Evolutionary conservation across 225 moss, liverwort and hornwort species (phyloP).

Genomic region (Bryoerythrophyllum caledonicum): DNA sequence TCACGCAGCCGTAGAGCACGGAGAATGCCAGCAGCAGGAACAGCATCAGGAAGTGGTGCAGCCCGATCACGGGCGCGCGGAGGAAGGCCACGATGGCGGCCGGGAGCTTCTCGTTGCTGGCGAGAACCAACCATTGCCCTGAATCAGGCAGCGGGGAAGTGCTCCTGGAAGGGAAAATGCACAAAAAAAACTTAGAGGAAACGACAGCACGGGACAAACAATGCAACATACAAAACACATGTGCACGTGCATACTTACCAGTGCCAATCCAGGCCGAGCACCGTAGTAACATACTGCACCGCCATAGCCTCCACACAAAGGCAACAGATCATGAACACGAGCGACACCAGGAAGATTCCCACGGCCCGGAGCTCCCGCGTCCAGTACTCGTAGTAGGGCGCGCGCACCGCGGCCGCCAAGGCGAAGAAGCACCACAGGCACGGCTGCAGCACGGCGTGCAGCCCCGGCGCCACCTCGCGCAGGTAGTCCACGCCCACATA

Average conservation of each 20-base stretch:
- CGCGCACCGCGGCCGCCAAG: slow-evolving; percentile 63
- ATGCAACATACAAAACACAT: not conserved
- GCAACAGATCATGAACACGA: slow-evolving; percentile 79
- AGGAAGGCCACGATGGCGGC: slow-evolving; percentile 50
- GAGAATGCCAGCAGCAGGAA: slow-evolving; percentile 86
- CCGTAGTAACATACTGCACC: slow-evolving; percentile 93
- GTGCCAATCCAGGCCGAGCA: slow-evolving; percentile 95
- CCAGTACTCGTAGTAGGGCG: slow-evolving; percentile 80
- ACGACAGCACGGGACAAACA: no score
- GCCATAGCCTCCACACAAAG: slow-evolving; percentile 79
- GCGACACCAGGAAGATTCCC: slow-evolving; percentile 55
- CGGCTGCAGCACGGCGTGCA: slow-evolving; percentile 72
- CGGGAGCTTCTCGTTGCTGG: slow-evolving; percentile 77
- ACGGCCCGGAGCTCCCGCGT: slow-evolving; percentile 62
- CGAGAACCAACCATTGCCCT: slow-evolving; percentile 78
- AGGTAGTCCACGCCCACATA: slow-evolving; percentile 82
- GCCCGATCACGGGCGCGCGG: slow-evolving; percentile 84
- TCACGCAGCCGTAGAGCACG: slow-evolving; percentile 83
- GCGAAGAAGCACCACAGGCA: slow-evolving; percentile 83
- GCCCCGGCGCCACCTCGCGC: slow-evolving; percentile 55
- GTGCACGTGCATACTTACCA: slow-evolving; percentile 67
- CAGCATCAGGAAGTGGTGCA: slow-evolving; percentile 92
- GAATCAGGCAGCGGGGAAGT: slow-evolving; percentile 81
- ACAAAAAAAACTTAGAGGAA: not conserved
- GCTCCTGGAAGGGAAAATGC: slow-evolving; percentile 44